These are phyloP conservation scores for Claviceps sp. DNA, from an alignment of 2,329 filamentous ascomycete species.

Conservation along the genomic window DNA sequence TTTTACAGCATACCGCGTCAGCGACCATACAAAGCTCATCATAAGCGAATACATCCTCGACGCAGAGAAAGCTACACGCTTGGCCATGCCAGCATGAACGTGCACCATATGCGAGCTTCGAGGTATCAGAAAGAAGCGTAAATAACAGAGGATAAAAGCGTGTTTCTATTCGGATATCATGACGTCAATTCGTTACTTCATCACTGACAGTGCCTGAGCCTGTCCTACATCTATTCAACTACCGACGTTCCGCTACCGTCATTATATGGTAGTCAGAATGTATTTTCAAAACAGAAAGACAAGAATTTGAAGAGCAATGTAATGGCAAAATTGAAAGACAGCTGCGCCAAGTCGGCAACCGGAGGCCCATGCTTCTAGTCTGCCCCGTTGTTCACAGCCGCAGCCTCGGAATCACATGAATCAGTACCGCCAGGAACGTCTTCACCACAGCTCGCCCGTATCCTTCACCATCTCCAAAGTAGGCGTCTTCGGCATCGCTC, in stretches of 20 bases:
- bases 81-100: too few relatives aligned
- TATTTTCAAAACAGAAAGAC: neutral
- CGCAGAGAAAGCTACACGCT: too few relatives aligned
- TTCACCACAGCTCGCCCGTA: slow-evolving; percentile 51
- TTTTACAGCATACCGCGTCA: too few relatives aligned
- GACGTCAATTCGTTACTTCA: neutral
- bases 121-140: too few relatives aligned
- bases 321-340: neutral
- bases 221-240: too few relatives aligned
- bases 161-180: neutral
- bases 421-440: neutral
- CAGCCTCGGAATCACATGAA: neutral
- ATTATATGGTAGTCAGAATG: neutral
- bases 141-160: too few relatives aligned
- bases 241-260: neutral
- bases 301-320: neutral
- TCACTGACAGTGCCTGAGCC: neutral
- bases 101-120: too few relatives aligned
- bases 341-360: neutral
- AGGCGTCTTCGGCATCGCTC: slow-evolving; percentile 49
- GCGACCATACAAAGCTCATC: too few relatives aligned
- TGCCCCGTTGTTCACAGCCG: neutral
- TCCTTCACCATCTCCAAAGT: slow-evolving; percentile 48
- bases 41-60: too few relatives aligned
- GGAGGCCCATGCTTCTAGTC: neutral